Conservation (phyloP, 306 rosid species). For the Arachis hypogaea region DNA sequence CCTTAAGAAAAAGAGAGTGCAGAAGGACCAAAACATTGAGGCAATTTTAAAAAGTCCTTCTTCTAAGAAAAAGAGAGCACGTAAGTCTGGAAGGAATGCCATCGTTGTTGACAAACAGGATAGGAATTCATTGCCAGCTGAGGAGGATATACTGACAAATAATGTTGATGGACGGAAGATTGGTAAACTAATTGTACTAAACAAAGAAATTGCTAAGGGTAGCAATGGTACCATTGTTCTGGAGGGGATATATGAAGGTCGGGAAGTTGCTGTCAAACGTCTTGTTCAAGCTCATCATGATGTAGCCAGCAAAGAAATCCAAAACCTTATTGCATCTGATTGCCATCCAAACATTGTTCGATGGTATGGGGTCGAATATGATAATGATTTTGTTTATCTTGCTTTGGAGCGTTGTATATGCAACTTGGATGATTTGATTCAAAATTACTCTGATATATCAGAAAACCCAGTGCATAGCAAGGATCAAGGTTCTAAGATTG, state of each 20-base stretch:
- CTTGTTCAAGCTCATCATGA: conserved; percentile 75
- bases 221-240: conserved; percentile 80
- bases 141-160: neutral
- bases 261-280: conserved; percentile 79
- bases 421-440: conserved; percentile 66
- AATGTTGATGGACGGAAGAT: conserved; percentile 57
- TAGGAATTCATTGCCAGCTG: conserved; percentile 30
- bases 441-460: conserved; percentile 34
- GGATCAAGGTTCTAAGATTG: conserved; percentile 31
- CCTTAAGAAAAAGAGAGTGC: neutral
- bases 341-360: conserved; percentile 72
- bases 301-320: conserved; percentile 72
- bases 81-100: conserved; percentile 46
- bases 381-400: conserved; percentile 77
- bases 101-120: conserved; percentile 42
- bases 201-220: conserved; percentile 72
- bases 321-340: conserved; percentile 77
- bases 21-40: conserved; percentile 33
- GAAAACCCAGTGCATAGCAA: conserved; percentile 20
- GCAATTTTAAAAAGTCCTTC: conserved; percentile 36
- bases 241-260: conserved; percentile 75
- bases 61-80: conserved; percentile 55
- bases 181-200: conserved; percentile 63
- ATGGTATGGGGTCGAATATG: conserved; percentile 76
- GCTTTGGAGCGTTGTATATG: conserved; percentile 75